A percentile compares a stretch with the other conserved stretches of the same genome.
These are phyloP conservation scores for Arabis hirsuta DNA, from an alignment of 345 rosid genomes.

Conservation along the genomic window DNA sequence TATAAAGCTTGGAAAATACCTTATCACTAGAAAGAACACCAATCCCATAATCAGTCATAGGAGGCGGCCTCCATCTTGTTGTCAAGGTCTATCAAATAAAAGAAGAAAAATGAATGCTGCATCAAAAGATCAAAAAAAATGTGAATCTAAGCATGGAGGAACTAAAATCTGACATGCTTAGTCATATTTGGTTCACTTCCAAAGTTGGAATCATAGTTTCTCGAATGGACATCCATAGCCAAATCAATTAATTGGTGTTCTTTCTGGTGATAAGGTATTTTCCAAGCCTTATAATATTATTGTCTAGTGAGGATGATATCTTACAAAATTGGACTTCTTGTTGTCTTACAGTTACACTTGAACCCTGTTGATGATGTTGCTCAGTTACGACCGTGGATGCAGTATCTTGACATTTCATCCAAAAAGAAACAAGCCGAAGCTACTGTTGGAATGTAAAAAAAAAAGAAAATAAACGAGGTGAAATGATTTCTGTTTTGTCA, in stretches of 20 bases:
- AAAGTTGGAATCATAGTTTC: conserved; percentile 53
- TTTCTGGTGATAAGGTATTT: conserved; percentile 72
- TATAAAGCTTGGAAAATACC: conserved; percentile 49
- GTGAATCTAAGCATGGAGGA: conserved; percentile 17
- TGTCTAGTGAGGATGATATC: conserved; percentile 5
- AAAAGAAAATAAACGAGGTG: conserved; percentile 50
- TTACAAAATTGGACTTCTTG: too few relatives aligned
- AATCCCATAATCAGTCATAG: conserved; percentile 58
- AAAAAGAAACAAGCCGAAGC: conserved; percentile 48
- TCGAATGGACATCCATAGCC: conserved; percentile 57
- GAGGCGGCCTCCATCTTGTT: conserved; percentile 58
- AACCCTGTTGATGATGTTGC: conserved; percentile 84
- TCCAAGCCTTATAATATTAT: conserved; percentile 12
- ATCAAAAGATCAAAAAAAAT: conserved; percentile 18
- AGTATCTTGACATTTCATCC: conserved; percentile 50
- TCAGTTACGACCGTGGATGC: conserved; percentile 80
- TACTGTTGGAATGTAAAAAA: conserved; percentile 57
- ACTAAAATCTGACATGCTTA: conserved; percentile 63
- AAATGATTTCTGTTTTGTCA: conserved; percentile 9
- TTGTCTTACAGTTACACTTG: conserved; percentile 72
- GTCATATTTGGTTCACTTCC: conserved; percentile 46
- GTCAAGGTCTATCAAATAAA: conserved; percentile 57
- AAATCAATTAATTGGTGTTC: conserved; percentile 81
- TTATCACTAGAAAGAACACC: conserved; percentile 76
- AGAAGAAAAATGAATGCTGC: not conserved